These are phyloP conservation scores for Fusarium penzigii DNA, from an alignment of 2,329 filamentous ascomycete genomes.

Conservation along the genomic window DNA sequence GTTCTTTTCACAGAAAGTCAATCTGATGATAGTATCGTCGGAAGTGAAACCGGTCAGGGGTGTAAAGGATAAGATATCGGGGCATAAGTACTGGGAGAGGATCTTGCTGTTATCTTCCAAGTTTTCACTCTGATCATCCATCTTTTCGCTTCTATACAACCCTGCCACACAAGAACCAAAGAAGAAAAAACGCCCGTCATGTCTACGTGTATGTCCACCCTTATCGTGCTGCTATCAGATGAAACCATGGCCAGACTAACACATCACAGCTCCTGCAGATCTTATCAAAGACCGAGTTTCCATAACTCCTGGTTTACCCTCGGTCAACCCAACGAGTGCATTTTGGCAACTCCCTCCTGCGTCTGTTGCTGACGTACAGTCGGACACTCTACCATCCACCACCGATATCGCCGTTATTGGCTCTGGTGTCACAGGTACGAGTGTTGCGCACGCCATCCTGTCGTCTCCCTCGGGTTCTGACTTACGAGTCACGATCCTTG, in stretches of 20 bases:
- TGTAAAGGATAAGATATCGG: not conserved
- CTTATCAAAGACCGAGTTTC: not conserved
- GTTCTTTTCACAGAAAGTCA: not conserved
- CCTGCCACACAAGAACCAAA: no score
- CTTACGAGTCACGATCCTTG: conserved; percentile 21
- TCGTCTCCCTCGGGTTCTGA: conserved; percentile 6
- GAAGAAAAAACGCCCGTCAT: not conserved
- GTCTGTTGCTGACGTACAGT: conserved; percentile 14
- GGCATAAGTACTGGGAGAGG: not conserved
- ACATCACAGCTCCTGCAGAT: not conserved
- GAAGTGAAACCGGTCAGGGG: no score
- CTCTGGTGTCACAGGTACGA: conserved; percentile 30
- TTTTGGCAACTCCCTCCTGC: conserved; percentile 8
- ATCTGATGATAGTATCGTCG: not conserved
- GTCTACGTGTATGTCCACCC: not conserved
- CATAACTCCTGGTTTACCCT: not conserved
- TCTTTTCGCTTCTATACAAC: not conserved
- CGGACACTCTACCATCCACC: conserved; percentile 12
- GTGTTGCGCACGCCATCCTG: conserved; percentile 23
- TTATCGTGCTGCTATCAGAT: not conserved
- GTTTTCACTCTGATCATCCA: not conserved
- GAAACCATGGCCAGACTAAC: not conserved
- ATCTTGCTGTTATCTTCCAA: not conserved
- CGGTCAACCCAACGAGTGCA: conserved; percentile 14
- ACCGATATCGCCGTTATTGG: conserved; percentile 30